Base-by-base conservation (phyloP, 768 basidiomycete genomes). In the Termitomyces sp. region DNA sequence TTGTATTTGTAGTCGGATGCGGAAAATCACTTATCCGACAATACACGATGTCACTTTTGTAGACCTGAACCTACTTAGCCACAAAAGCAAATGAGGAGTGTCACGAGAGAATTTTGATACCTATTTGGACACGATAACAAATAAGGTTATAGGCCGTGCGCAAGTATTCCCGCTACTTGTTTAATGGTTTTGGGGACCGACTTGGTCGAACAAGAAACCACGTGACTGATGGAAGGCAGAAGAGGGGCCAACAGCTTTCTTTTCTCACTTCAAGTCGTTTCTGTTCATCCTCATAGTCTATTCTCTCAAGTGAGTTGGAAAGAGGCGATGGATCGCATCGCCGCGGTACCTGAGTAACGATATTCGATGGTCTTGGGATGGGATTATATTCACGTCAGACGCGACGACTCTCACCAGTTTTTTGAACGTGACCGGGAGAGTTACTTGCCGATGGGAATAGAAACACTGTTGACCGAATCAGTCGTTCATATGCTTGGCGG, bases 381-480 rank as follows among this genome's bases (percentile, higher is more conserved):
- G 10, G 7, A 16, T 24, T 52, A 10, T 20, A 24, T 54, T 44
- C 53, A 33, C 53, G 40, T 54, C 22, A 22, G 53, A 13, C 20
- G 28, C 43, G 30, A 45, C 35, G 32, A 22, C 53, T 54, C 53
- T 54, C 53, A 54, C 53, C 38, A n/a, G n/a, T 53, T 28, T 26
- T 28, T 12, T 28, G 51, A 42, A 38, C 38, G n/a, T 33, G 43
- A 24, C 35, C 44, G 35, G 45, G 35, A 54, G 30, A 40, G 49
- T 20, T 33, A 14, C 18, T 32, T 35, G 26, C 53, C 47, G 58
- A 26, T 58, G 58, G 38, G 58, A 58, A 54, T 33, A 7, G 36
- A 44, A 20, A 51, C n/a, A 7, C 12, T 28, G 16, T 48, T 48
- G 35, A 24, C 36, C 40, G 30, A 57, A 38, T 22, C 36, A 16